Evolutionary conservation across 345 rosid genomes (phyloP), one percentile per base, ranked within the genome.

Genomic region (Lepidium didymum): DNA sequence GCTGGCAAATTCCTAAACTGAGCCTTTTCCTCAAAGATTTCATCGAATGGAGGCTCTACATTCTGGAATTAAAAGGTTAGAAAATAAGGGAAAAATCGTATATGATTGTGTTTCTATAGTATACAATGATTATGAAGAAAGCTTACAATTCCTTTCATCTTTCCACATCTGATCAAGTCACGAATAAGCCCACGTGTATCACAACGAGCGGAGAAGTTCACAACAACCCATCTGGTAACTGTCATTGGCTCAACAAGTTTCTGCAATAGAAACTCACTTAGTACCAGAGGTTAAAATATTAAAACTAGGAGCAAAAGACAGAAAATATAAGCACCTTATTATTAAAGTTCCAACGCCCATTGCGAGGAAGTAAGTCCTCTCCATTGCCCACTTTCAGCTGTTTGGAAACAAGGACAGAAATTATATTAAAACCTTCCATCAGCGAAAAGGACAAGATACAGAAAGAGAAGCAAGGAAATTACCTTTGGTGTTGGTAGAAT

Each of bases 281-380:
- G 64, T 37, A 25, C 35, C 33, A 56, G 52, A 11, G 21, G 41
- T 56, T 56, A 75, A 53, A 25, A 18, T 44, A 44, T 19, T 21
- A 3, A 16, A 53, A 59, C 13, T 8, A 14, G 4, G 4, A 31
- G 52, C 33, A 41, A 43, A 36, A 49, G 35, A 75, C 2, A 44
- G 9, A 16, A 49, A 31, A 34, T 33, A 9, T 21, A 35, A 18
- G 6, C 40, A 94, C 99, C 95, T 91, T 94, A 11, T 85, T 83
- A 60, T 88, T 91, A 34, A 94, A 88, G 77, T 91, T 94, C 99
- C 99, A 94, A 18, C 96, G 82, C 8, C 99, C 99, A 67, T 85
- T 86, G 12, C 87, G 80, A 8, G 97, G 95, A 33, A 62, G 61
- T 42, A 91, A 82, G 59, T 88, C 91, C 42, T 84, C 91, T 15